These are phyloP conservation scores for Sarocladiaceae sp. DNA, from an alignment of 2,329 filamentous ascomycete species.

Conservation along the genomic window DNA sequence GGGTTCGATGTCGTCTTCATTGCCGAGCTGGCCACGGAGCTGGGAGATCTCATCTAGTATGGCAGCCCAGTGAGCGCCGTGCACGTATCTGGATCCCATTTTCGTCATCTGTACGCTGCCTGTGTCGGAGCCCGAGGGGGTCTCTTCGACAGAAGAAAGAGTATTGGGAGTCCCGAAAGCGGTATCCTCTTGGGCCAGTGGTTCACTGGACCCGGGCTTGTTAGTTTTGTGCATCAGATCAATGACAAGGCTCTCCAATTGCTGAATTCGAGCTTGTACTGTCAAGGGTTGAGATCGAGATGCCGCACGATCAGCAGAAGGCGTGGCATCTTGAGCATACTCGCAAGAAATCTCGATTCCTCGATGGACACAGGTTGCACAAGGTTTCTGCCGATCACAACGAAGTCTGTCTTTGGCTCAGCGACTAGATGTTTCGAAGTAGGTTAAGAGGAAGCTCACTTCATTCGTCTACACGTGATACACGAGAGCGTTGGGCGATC, in stretches of 20 bases:
- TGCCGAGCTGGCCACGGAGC: constrained; percentile 29
- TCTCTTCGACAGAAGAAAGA: no score
- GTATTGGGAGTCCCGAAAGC: no score
- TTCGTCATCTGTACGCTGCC: no score
- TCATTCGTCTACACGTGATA: no score
- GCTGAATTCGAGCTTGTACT: constrained; percentile 21
- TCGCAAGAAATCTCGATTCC: constrained; percentile 23
- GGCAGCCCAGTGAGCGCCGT: constrained; percentile 34
- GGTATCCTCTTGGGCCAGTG: no score
- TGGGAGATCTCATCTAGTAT: constrained; percentile 36
- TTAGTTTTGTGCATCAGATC: not conserved
- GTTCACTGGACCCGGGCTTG: no score
- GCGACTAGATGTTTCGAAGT: constrained; percentile 32
- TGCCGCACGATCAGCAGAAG: not conserved
- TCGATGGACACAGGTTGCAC: constrained; percentile 31
- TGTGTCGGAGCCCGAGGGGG: no score
- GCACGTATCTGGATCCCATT: constrained; percentile 28
- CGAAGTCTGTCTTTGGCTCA: constrained; percentile 30
- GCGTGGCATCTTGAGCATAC: constrained; percentile 7
- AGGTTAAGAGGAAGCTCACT: no score
- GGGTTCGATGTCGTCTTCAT: constrained; percentile 18
- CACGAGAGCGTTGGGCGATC: no score
- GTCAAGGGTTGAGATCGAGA: not conserved
- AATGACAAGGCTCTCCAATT: constrained; percentile 21
- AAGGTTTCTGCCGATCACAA: constrained; percentile 31